These are phyloP conservation scores for Pseudonitzschia multiseries DNA, from an alignment of 108 stramenopile species.

Conservation along the genomic window DNA sequence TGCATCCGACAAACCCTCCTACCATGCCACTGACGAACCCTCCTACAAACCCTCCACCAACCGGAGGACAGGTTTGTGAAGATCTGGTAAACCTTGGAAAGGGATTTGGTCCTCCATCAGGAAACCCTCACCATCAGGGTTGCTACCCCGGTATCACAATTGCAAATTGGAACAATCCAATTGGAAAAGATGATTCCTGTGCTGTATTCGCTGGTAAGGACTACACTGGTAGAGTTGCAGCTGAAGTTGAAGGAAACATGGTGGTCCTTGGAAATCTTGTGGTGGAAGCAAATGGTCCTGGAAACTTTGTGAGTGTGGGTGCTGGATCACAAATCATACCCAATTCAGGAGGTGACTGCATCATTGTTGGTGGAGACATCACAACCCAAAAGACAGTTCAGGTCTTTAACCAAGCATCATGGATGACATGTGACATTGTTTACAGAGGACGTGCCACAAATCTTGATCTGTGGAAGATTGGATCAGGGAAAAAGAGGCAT, in stretches of 20 bases:
- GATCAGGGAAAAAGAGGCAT: background rate
- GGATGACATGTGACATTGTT: conserved; percentile 5
- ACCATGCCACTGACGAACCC: background rate
- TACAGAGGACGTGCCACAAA: conserved; percentile 13
- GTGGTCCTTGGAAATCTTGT: conserved; percentile 26
- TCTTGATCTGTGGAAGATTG: background rate
- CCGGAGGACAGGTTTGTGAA: background rate
- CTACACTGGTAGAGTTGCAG: background rate
- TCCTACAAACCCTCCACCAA: background rate
- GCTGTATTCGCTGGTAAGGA: conserved; percentile 24
- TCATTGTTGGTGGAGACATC: conserved; percentile 13
- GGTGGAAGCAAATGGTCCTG: conserved; percentile 9
- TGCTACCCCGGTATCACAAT: background rate
- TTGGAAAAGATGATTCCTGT: conserved; percentile 19
- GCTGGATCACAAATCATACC: conserved; percentile 8
- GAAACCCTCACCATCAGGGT: background rate
- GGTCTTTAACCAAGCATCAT: conserved; percentile 5
- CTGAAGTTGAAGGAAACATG: conserved; percentile 34
- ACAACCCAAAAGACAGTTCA: background rate
- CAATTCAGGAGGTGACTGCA: background rate
- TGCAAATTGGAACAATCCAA: background rate
- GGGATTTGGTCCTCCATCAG: conserved; percentile 2
- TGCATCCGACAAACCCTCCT: background rate
- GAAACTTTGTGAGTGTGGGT: conserved; percentile 13
- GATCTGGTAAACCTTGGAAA: conserved; percentile 12